A percentile compares a stretch with the other conserved stretches of the same genome.
phyloP scores from a whole-genome alignment of 148 eudicot genomes.

The Beta vulgaris region DNA sequence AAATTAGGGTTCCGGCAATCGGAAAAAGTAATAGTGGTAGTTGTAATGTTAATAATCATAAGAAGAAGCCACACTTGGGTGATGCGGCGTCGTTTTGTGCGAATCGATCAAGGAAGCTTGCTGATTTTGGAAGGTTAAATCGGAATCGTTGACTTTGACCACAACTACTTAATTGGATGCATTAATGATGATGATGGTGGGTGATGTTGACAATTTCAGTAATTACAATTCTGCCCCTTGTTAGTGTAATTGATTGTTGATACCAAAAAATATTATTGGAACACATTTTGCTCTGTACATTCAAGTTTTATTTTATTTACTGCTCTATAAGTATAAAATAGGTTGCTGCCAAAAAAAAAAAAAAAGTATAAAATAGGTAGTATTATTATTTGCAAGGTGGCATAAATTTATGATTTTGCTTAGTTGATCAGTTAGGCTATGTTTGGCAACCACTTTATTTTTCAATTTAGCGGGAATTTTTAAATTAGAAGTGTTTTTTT shows the following conservation, averaged over 20 bases:
- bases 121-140: slow-evolving; percentile 83
- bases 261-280: slow-evolving; percentile 5
- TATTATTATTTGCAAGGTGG: too few species aligned
- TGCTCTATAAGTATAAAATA: too few species aligned
- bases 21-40: background rate
- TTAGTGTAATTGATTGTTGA: slow-evolving; percentile 9
- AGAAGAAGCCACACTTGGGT: slow-evolving; percentile 36
- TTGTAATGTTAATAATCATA: background rate
- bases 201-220: slow-evolving; percentile 13
- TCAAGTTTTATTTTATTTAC: background rate
- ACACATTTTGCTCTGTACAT: slow-evolving; percentile 24
- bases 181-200: slow-evolving; percentile 1
- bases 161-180: slow-evolving; percentile 7
- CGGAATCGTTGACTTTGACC: slow-evolving; percentile 44
- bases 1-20: slow-evolving; percentile 38
- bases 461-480: background rate
- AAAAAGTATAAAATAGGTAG: too few species aligned
- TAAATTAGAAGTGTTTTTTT: background rate
- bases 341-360: too few species aligned
- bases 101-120: slow-evolving; percentile 83
- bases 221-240: slow-evolving; percentile 23
- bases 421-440: too few species aligned
- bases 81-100: slow-evolving; percentile 59
- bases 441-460: background rate
- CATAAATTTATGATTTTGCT: too few species aligned